phyloP scores from a whole-genome alignment of 768 basidiomycete genomes.

The Xerocomellus chrysenteron region DNA sequence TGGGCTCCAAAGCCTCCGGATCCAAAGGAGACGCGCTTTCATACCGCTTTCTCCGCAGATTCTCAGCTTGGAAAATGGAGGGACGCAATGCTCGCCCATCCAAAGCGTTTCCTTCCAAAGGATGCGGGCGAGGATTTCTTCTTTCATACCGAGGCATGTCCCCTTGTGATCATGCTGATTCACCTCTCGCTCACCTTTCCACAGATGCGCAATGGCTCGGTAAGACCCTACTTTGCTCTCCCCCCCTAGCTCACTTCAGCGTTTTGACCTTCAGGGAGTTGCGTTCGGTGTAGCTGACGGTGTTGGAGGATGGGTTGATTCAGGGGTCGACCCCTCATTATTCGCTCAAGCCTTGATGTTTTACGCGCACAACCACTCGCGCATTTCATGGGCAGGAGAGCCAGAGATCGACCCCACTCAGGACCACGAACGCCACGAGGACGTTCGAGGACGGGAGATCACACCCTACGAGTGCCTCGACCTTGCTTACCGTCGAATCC shows the following conservation, averaged over 20 bases:
- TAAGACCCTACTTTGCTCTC: conserved; percentile 38
- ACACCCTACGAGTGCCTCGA: conserved; percentile 70
- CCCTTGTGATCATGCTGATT: background rate
- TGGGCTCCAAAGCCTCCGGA: conserved; percentile 73
- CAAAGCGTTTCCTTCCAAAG: conserved; percentile 38
- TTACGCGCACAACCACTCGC: conserved; percentile 71
- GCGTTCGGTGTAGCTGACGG: conserved; percentile 89
- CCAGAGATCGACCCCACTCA: conserved; percentile 78
- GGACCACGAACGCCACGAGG: conserved; percentile 65
- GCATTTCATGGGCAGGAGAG: conserved; percentile 77
- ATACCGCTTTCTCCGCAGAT: conserved; percentile 54
- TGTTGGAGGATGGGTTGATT: conserved; percentile 88
- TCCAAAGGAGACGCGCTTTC: conserved; percentile 34
- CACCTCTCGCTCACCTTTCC: conserved; percentile 4
- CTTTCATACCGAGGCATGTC: conserved; percentile 66
- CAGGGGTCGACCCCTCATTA: conserved; percentile 81
- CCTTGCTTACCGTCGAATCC: conserved; percentile 67
- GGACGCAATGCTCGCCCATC: conserved; percentile 54
- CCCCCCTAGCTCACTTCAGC: conserved; percentile 27
- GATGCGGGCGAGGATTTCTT: conserved; percentile 63
- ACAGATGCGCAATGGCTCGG: conserved; percentile 78
- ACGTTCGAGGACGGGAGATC: conserved; percentile 67
- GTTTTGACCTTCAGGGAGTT: conserved; percentile 50
- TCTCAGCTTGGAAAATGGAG: conserved; percentile 68
- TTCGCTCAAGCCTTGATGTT: conserved; percentile 94